Percentiles rank a stretch among this genome's conserved stretches.
phyloP scores from a whole-genome alignment of 345 rosid species.

The Melaleuca alternifolia region DNA sequence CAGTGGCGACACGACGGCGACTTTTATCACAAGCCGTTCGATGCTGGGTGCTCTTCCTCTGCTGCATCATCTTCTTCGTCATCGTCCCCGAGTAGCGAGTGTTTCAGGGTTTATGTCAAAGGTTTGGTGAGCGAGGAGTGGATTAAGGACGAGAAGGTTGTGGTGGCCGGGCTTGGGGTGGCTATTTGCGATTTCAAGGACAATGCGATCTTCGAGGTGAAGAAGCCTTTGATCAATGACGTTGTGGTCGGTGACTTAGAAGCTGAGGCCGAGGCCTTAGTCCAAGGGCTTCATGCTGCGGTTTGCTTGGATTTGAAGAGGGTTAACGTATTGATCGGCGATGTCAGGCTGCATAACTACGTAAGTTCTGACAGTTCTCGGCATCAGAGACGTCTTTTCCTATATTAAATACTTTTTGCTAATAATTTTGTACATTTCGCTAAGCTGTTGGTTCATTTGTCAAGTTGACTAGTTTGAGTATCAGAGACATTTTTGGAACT shows the following conservation, averaged over 20 bases:
- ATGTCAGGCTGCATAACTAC: constrained; percentile 27
- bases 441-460: not conserved
- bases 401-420: not conserved
- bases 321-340: constrained; percentile 22
- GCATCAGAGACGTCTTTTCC: not conserved
- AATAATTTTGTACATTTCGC: not conserved
- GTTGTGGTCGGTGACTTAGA: constrained; percentile 15
- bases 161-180: constrained; percentile 19
- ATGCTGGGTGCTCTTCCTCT: not conserved
- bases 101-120: constrained; percentile 14
- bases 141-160: constrained; percentile 5
- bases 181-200: constrained; percentile 23
- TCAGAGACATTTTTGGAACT: not conserved
- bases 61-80: not conserved
- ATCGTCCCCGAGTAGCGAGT: not conserved
- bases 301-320: constrained; percentile 43
- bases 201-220: constrained; percentile 12
- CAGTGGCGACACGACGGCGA: constrained; percentile 21
- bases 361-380: constrained; percentile 24
- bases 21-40: constrained; percentile 17
- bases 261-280: constrained; percentile 39
- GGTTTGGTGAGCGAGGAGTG: constrained; percentile 23
- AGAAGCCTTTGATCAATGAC: constrained; percentile 15
- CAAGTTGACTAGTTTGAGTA: not conserved
- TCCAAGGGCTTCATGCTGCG: constrained; percentile 61